phyloP scores from a whole-genome alignment of 2,329 filamentous ascomycete genomes.

The Chaetomiaceae sp. region DNA sequence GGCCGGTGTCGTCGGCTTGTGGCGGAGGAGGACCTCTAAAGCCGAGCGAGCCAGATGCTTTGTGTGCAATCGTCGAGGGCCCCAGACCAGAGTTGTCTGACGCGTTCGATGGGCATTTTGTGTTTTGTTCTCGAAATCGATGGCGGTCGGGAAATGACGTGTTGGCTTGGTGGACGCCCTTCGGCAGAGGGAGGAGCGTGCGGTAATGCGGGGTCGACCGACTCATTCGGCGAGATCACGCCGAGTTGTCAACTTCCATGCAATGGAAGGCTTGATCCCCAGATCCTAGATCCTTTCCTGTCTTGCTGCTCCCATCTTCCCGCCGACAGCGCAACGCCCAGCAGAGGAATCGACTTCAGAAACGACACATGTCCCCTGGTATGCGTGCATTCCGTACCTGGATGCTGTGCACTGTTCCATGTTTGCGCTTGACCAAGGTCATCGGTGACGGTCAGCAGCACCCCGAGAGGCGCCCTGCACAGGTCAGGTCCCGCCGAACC shows the following conservation, averaged over 20 bases:
- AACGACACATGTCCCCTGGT: no score
- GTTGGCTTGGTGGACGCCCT: background rate
- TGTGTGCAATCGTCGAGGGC: no score
- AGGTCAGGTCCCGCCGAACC: slow-evolving; percentile 7
- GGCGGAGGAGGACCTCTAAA: background rate
- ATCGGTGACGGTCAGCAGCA: slow-evolving; percentile 9
- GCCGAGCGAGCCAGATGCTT: background rate
- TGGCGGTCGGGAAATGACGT: background rate
- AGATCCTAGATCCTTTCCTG: no score
- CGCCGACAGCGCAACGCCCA: background rate
- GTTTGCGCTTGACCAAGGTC: slow-evolving; percentile 9
- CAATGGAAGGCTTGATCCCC: no score
- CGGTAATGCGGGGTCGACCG: background rate
- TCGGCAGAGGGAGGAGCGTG: background rate
- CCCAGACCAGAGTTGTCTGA: no score
- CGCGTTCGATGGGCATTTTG: no score
- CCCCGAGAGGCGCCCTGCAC: background rate
- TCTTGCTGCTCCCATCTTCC: no score
- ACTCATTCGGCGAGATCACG: slow-evolving; percentile 14
- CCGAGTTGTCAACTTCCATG: no score
- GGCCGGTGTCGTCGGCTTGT: background rate
- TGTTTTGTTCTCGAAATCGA: no score
- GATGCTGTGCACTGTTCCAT: no score
- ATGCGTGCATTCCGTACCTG: no score
- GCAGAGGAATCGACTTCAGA: background rate